phyloP scores from a whole-genome alignment of 2,329 filamentous ascomycete species.

The Calonectria hongkongensis region DNA sequence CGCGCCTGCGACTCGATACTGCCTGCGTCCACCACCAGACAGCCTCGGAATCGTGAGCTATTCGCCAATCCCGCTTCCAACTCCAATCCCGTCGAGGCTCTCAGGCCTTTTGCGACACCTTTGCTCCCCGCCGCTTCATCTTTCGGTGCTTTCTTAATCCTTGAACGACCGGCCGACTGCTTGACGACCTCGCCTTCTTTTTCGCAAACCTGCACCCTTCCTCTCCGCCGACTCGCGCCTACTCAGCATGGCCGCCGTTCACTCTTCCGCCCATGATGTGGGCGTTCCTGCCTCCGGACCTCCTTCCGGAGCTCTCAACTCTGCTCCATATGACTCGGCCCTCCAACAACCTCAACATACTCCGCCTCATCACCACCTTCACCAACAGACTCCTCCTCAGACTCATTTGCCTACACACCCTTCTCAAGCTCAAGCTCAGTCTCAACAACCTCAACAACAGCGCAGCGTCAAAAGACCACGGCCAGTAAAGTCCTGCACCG shows the following conservation, averaged over 20 bases:
- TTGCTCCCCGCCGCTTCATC: conserved; percentile 39
- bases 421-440: conserved; percentile 44
- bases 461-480: conserved; percentile 72
- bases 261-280: conserved; percentile 51
- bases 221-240: conserved; percentile 36
- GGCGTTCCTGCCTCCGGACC: conserved; percentile 44
- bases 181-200: conserved; percentile 17
- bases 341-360: conserved; percentile 53
- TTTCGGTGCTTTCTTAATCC: conserved; percentile 32
- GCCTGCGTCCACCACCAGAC: conserved; percentile 48
- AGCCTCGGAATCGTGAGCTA: conserved; percentile 48
- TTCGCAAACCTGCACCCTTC: conserved; percentile 30
- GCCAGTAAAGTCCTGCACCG: conserved; percentile 74
- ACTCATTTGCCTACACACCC: conserved; percentile 47
- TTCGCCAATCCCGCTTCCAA: conserved; percentile 38
- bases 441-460: conserved; percentile 57
- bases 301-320: conserved; percentile 45
- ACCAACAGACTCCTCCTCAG: conserved; percentile 54
- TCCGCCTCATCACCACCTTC: conserved; percentile 54
- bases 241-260: conserved; percentile 50
- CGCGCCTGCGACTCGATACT: conserved; percentile 53
- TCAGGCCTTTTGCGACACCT: conserved; percentile 33
- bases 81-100: conserved; percentile 29
- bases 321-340: conserved; percentile 51
- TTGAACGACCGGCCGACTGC: conserved; percentile 34